Base-by-base conservation (phyloP, 78 protist genomes). In the Dictyostelium firmibasis region DNA sequence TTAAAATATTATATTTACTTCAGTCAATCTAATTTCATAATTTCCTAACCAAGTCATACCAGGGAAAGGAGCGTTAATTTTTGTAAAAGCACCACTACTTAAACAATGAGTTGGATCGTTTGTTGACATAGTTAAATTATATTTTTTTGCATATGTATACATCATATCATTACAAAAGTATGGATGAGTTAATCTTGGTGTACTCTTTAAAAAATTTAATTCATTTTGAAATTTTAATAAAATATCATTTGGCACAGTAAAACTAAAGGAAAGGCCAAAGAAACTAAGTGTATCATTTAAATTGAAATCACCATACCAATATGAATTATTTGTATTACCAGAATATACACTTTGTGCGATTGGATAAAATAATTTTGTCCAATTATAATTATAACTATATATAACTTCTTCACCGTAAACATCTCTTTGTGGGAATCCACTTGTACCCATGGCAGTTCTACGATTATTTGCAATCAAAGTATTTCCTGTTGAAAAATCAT, bases 101-200 rank as follows among this genome's bases (percentile, higher is more conserved):
- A 36, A 67, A 67, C 75, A 67, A 67, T 3, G 67, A 4, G 67
- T 67, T 67, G 75, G 18, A 3, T 67, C 20, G 10, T 8, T 27
- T 25, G 75, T 13, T 10, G 75, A 67, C 33, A 25, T 25, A 18
- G 43, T 5, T 14, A 27, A n/a, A 14, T 29, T 4, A n/a, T 35
- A 14, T 67, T 5, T 25, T 6, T 0, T 25, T 10, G 75, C 75
- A 67, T 67, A 67, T 25, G n/a, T 35, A 67, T n/a, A 25, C 31
- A 67, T 29, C 18, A 67, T n/a, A 38, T 84, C 91, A 69, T 70
- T 84, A 44, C 91, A 84, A 44, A 35, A 69, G 38, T 84, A 84
- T 70, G 91, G 91, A 43, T 84, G 78, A 9, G 75, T 10, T 67
- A 67, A 44, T 77, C 83, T 43, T 31, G 85, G 85, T 50, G 57